Conservation (phyloP, 139 green algal species). For the Picochlorum costavermella region DNA sequence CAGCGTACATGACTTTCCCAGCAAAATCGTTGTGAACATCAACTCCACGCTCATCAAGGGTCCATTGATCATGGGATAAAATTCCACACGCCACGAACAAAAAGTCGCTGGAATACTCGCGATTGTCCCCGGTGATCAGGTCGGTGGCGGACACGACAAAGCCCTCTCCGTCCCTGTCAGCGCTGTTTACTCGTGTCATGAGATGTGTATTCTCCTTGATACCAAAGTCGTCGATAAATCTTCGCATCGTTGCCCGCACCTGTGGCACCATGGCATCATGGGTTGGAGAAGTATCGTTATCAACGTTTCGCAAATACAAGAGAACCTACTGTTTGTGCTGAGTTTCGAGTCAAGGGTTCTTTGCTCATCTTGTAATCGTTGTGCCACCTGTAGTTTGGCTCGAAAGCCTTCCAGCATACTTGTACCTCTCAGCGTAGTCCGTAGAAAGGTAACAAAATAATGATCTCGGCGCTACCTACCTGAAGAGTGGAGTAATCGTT, state of each 20-base stretch:
- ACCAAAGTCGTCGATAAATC: too few species aligned
- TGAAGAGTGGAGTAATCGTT: conserved; percentile 22
- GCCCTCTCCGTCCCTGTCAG: background rate
- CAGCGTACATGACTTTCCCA: conserved; percentile 19
- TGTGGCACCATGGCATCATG: too few species aligned
- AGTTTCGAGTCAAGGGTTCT: conserved; percentile 3
- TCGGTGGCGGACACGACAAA: background rate
- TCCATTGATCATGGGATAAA: conserved; percentile 7
- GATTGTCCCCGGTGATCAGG: background rate
- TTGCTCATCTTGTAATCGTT: conserved; percentile 1
- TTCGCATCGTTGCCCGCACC: too few species aligned
- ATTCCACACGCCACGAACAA: conserved; percentile 17
- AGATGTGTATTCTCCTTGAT: too few species aligned
- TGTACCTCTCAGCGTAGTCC: too few species aligned
- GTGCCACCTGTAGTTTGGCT: conserved; percentile 24
- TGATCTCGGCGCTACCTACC: background rate
- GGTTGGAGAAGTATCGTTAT: too few species aligned
- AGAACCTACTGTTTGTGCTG: background rate
- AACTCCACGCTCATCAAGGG: conserved; percentile 13
- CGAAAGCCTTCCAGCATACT: conserved; percentile 12
- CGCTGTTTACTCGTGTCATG: too few species aligned
- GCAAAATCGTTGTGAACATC: conserved; percentile 3
- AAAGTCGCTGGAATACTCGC: conserved; percentile 3
- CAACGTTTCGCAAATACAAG: too few species aligned
- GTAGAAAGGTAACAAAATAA: too few species aligned